Percentiles rank a stretch among this genome's conserved stretches.
These are phyloP conservation scores for Colletotrichum viniferum DNA, from an alignment of 2,329 filamentous ascomycete genomes.

Conservation along the genomic window DNA sequence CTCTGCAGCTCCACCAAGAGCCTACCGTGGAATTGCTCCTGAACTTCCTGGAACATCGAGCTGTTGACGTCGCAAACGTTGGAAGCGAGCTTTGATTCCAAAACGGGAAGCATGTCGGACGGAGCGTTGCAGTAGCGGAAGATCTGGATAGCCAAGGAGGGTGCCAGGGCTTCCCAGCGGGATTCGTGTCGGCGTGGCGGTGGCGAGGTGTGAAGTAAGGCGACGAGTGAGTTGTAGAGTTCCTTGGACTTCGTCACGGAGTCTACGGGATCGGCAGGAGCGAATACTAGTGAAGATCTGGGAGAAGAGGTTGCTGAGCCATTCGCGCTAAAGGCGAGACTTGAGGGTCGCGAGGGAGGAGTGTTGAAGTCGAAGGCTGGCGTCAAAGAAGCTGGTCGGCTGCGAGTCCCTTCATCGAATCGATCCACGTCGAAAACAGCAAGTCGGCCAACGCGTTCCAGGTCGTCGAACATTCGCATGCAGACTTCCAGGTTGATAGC, in stretches of 20 bases:
- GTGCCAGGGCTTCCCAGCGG: constrained; percentile 58
- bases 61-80: constrained; percentile 48
- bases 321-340: constrained; percentile 53
- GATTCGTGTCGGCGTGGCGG: constrained; percentile 44
- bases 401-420: constrained; percentile 32
- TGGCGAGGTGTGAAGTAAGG: constrained; percentile 57
- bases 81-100: constrained; percentile 54
- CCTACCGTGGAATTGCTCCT: constrained; percentile 53
- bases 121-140: constrained; percentile 61
- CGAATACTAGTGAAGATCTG: constrained; percentile 48
- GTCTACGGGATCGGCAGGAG: constrained; percentile 42
- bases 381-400: constrained; percentile 30
- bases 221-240: constrained; percentile 58
- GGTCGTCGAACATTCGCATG: constrained; percentile 62
- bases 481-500: constrained; percentile 68
- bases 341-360: constrained; percentile 53
- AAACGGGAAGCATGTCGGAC: constrained; percentile 47
- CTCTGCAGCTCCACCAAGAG: constrained; percentile 52
- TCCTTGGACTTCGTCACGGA: constrained; percentile 49
- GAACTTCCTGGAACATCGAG: constrained; percentile 51
- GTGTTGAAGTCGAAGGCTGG: constrained; percentile 55
- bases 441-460: constrained; percentile 50
- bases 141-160: constrained; percentile 61
- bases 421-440: constrained; percentile 26
- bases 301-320: constrained; percentile 57